These are phyloP conservation scores for Rhodotorula graminis DNA, from an alignment of 768 basidiomycete species.

Conservation along the genomic window DNA sequence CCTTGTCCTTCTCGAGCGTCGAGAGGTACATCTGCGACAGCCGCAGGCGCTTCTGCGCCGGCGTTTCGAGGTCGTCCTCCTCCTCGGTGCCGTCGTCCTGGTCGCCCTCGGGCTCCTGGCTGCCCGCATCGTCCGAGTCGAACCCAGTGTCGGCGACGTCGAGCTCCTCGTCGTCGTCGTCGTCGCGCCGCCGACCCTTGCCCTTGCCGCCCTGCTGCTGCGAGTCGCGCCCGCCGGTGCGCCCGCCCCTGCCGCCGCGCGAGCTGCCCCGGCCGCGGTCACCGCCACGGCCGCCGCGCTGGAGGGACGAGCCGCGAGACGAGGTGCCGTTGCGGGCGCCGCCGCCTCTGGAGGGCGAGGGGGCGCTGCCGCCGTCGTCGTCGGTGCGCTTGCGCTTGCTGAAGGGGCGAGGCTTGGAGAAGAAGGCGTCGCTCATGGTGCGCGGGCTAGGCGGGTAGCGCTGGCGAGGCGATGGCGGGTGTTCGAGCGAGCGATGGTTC, in stretches of 20 bases:
- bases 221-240: not conserved
- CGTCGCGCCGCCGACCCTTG: constrained; percentile 28
- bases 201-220: not conserved
- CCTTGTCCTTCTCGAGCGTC: constrained; percentile 71
- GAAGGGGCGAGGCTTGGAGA: constrained; percentile 34
- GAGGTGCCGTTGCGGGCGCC: not conserved
- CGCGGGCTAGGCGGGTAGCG: not conserved
- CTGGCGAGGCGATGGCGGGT: not conserved
- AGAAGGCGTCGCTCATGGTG: constrained; percentile 38
- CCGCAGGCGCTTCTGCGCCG: constrained; percentile 84
- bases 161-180: constrained; percentile 27
- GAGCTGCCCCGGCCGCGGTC: not conserved
- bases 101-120: constrained; percentile 45
- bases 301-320: not conserved
- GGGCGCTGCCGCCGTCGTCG: constrained; percentile 1
- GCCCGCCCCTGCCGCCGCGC: not conserved
- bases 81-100: constrained; percentile 57
- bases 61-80: constrained; percentile 82
- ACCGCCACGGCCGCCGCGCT: not conserved
- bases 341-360: not conserved
- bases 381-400: constrained; percentile 31
- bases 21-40: constrained; percentile 86
- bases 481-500: not conserved
- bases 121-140: constrained; percentile 42
- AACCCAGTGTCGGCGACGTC: constrained; percentile 30